Evolutionary conservation across 2,329 filamentous ascomycete species (phyloP), one percentile per base, ranked within the genome.

Genomic region (Xylaria digitata): DNA sequence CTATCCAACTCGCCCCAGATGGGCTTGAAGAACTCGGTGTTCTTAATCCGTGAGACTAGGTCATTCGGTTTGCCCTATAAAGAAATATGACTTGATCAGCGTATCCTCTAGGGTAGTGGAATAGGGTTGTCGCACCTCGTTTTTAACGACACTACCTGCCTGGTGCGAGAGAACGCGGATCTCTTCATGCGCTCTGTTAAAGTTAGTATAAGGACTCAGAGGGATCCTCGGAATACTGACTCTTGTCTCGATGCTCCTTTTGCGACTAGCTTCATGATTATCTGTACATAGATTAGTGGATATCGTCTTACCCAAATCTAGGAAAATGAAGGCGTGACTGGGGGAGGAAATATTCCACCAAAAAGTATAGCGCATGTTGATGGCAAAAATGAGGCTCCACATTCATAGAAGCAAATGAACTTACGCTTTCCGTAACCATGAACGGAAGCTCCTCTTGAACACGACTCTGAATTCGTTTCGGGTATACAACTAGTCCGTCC

Each of bases 101-200:
- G 13, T 63, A 21, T 40, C 13, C n/a, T 17, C 21, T 1, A 13
- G 23, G 17, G 17, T n/a, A 52, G 15, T 2, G 40, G n/a, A 3
- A 34, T 19, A 66, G 50, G 37, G 55, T 40, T 50, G 46, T 66
- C 78, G 26, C 72, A 68, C 67, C 66, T 85, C 79, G 49, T 81
- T 73, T 77, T 85, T 84, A 34, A 85, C 83, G 46, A 90, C 88
- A 37, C 85, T 83, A 49, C 85, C 87, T 0, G 93, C 92, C 80
- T 96, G 84, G 81, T 94, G 91, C 1, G 87, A 92, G 50, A 97
- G 85, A 1, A 97, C 91, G 7, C 91, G 90, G 74, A 97, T 94
- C 79, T 95, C 83, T 81, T 97, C 94, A 80, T 97, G 94, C 0
- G 92, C 91, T 21, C 67, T 70, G n/a, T 9, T 43, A 37, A n/a